Evolutionary conservation across 2,329 filamentous ascomycete species (phyloP).

Genomic region (Cryphonectria carpinicola): DNA sequence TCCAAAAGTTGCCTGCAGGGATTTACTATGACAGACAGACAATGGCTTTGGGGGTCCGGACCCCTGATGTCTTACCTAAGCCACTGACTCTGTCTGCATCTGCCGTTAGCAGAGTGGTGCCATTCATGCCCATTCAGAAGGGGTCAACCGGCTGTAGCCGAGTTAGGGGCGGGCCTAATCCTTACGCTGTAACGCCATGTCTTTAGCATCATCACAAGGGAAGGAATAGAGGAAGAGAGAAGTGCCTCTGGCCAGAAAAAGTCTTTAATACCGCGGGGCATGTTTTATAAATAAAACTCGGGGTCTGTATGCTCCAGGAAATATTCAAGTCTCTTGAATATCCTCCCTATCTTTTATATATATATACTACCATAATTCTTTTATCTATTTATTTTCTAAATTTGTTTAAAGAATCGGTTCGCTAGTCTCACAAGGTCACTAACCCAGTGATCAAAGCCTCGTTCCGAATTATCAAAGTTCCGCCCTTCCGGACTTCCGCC

Average conservation of each 20-base stretch:
- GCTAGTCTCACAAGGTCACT: conserved; percentile 6
- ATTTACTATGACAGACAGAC: conserved; percentile 1
- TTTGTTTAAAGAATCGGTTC: neutral
- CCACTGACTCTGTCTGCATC: neutral
- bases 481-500: conserved; percentile 20
- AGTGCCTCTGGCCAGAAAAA: neutral
- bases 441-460: neutral
- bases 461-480: conserved; percentile 15
- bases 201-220: neutral
- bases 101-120: neutral
- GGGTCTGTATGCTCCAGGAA: neutral
- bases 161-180: neutral
- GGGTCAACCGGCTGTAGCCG: conserved; percentile 4
- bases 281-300: neutral
- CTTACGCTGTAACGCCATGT: neutral
- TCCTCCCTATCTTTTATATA: neutral
- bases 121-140: neutral
- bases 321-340: no score
- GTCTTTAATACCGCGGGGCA: neutral
- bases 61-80: conserved; percentile 9
- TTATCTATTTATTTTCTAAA: neutral
- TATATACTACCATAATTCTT: neutral
- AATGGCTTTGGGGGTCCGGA: neutral
- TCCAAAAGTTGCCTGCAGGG: conserved; percentile 5
- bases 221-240: neutral